These are phyloP conservation scores for Xylaria sp. DNA, from an alignment of 2,329 filamentous ascomycete species.

Conservation along the genomic window DNA sequence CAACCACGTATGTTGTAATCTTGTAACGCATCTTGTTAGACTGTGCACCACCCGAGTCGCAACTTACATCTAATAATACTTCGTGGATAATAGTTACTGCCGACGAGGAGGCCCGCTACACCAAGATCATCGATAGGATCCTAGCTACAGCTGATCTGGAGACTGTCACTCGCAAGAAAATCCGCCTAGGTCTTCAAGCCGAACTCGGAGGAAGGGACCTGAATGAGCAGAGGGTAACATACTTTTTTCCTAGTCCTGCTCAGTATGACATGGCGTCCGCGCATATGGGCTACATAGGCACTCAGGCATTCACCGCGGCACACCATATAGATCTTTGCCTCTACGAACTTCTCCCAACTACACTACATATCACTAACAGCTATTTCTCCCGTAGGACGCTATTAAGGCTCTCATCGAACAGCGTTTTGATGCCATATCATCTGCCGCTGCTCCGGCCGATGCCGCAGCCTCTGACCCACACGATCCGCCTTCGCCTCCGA, in stretches of 20 bases:
- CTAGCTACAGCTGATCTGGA: constrained; percentile 67
- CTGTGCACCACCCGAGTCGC: not conserved
- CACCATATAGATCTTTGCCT: not conserved
- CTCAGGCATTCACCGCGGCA: not conserved
- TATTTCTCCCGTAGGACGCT: constrained; percentile 61
- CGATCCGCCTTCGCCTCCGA: constrained; percentile 41
- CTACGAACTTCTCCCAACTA: not conserved
- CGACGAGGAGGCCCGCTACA: constrained; percentile 65
- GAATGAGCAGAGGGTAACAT: constrained; percentile 66
- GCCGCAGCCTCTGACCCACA: constrained; percentile 38
- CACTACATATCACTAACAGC: constrained; percentile 14
- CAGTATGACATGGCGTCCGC: not conserved
- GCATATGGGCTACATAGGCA: not conserved
- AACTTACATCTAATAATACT: constrained; percentile 27
- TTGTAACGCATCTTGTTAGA: not conserved
- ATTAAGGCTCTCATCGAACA: constrained; percentile 79
- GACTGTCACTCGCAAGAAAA: constrained; percentile 72
- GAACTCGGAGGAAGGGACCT: constrained; percentile 68
- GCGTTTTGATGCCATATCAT: constrained; percentile 77
- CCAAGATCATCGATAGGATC: constrained; percentile 69
- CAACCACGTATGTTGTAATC: constrained; percentile 44
- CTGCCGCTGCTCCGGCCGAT: constrained; percentile 53
- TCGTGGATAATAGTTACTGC: constrained; percentile 56
- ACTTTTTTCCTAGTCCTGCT: not conserved
- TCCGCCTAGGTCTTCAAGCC: constrained; percentile 66